These are phyloP conservation scores for Leccinum aurantiacum DNA, from an alignment of 768 basidiomycete species.

Conservation along the genomic window DNA sequence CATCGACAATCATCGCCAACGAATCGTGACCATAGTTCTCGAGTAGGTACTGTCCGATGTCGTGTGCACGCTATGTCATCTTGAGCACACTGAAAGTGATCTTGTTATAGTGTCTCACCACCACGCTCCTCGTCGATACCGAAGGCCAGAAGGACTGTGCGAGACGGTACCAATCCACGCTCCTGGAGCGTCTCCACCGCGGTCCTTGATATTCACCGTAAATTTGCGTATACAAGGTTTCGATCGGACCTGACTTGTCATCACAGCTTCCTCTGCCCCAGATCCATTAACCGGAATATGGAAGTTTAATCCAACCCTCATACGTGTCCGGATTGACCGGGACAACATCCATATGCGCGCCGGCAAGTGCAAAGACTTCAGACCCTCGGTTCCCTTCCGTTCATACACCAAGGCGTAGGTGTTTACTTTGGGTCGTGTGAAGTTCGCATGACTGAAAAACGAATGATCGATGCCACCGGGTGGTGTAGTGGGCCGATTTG, in stretches of 20 bases:
- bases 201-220: conserved; percentile 15
- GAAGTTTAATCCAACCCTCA: conserved; percentile 38
- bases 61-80: too few relatives aligned
- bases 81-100: neutral
- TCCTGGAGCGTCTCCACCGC: conserved; percentile 28
- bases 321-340: conserved; percentile 41
- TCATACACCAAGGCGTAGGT: conserved; percentile 59
- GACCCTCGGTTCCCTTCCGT: conserved; percentile 52
- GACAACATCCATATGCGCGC: conserved; percentile 48
- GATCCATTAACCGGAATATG: neutral
- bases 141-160: conserved; percentile 34
- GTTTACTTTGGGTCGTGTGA: conserved; percentile 55
- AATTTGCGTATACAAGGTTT: conserved; percentile 27
- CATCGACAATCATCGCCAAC: too few relatives aligned
- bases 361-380: conserved; percentile 57
- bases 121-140: conserved; percentile 47
- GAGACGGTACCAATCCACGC: conserved; percentile 30
- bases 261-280: neutral
- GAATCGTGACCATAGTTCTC: too few relatives aligned
- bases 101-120: conserved; percentile 32
- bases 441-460: conserved; percentile 41
- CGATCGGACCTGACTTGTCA: conserved; percentile 27
- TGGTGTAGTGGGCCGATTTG: neutral
- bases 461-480: neutral
- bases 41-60: too few relatives aligned